These are phyloP conservation scores for Phyllostachys edulis DNA, from an alignment of 176 grass and related monocot genomes.

Conservation along the genomic window DNA sequence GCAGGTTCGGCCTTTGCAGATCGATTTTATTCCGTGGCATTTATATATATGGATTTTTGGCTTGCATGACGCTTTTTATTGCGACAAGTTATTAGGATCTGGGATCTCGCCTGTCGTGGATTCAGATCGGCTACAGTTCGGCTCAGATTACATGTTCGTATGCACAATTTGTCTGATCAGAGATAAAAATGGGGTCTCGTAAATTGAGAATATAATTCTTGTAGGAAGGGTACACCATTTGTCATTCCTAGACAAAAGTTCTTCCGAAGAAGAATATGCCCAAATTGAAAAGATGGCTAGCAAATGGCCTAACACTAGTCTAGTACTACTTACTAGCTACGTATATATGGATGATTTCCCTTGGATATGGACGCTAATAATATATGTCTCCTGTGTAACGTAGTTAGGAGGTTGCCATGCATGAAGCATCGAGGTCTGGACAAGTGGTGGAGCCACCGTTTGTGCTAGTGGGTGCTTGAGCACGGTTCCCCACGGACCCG, in stretches of 20 bases:
- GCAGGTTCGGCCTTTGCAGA: constrained; percentile 4
- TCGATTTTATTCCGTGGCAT: constrained; percentile 21
- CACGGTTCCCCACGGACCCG: no score
- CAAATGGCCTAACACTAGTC: background rate
- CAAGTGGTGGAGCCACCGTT: no score
- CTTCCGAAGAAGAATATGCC: constrained; percentile 6
- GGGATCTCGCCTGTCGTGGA: background rate
- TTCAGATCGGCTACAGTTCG: background rate
- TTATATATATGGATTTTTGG: background rate
- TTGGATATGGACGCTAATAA: background rate
- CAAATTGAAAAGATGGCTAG: background rate
- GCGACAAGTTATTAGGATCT: background rate
- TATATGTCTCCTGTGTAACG: background rate
- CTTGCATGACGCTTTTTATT: background rate
- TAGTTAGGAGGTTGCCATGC: background rate
- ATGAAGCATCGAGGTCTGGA: background rate
- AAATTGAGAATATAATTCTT: background rate
- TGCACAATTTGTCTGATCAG: constrained; percentile 28
- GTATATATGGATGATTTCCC: background rate
- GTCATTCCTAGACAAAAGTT: background rate
- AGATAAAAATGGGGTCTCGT: background rate
- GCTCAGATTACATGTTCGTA: constrained; percentile 18
- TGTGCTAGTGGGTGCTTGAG: no score
- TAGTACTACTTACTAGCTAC: background rate
- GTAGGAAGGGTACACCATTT: background rate